Evolutionary conservation across 257 asterid genomes (phyloP).

Genomic region (Plectranthus barbatus): DNA sequence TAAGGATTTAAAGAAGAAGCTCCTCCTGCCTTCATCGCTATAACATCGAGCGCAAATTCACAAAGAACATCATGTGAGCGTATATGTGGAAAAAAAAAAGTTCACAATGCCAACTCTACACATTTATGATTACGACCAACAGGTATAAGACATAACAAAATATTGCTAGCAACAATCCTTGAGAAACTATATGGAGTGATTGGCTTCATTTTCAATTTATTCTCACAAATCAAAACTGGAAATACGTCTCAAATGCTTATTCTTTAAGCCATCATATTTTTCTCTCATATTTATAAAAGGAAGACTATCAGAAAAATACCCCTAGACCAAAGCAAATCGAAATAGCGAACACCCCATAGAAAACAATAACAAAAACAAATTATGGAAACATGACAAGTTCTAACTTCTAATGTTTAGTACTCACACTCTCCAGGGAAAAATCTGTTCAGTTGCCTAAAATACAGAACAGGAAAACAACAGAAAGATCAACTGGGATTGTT

Average conservation of each 20-base stretch:
- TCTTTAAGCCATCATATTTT: not conserved
- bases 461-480: not conserved
- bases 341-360: not conserved
- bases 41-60: slow-evolving; percentile 6
- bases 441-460: not conserved
- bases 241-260: no score
- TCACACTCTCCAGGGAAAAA: not conserved
- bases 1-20: slow-evolving; percentile 64
- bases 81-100: not conserved
- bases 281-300: not conserved
- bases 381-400: not conserved
- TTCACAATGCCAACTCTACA: not conserved
- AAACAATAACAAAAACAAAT: not conserved
- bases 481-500: not conserved
- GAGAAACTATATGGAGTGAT: not conserved
- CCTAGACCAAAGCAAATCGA: not conserved
- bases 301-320: not conserved
- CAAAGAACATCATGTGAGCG: not conserved
- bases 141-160: not conserved
- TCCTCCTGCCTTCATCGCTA: slow-evolving; percentile 59
- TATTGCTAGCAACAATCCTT: not conserved
- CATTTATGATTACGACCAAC: not conserved
- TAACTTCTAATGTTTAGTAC: not conserved
- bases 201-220: not conserved
- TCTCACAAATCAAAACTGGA: not conserved